Evolutionary conservation across 2,329 filamentous ascomycete genomes (phyloP), one percentile per base, ranked within the genome.

Genomic region (Boeremia exigua): DNA sequence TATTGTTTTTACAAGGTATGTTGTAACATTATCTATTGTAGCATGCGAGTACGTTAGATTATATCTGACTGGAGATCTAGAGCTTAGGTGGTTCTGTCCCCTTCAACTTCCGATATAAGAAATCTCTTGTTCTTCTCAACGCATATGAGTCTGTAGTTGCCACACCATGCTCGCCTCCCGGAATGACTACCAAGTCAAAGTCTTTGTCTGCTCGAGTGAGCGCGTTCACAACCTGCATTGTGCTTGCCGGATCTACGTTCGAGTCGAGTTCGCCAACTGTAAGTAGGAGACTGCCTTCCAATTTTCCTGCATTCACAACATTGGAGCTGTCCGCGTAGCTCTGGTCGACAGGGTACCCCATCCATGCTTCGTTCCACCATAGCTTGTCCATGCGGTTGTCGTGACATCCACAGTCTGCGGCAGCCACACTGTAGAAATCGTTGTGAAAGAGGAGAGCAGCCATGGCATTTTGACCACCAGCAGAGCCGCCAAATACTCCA

Each of bases 231-330:
- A 66, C 66, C 47, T 69, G 66, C 65, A 68, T 67, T 44, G 66
- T 69, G 37, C 51, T 59, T 43, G 66, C 62, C 15, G 67, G 67
- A 59, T 70, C 67, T 6, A 70, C 67, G 45, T 68, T 79, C 33
- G 54, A 62, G 43, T 66, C 71, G 58, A 68, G 62, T 54, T 78
- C 77, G 62, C 71, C 75, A 28, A 69, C 66, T 25, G 52, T 65
- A 15, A 63, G 63, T 48, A 63, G 50, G 34, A 67, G 33, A 6
- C 52, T 59, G n/a, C 59, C 52, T 49, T 60, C 10, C 32, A 70
- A 48, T 32, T 59, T 62, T 33, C 49, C 40, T 28, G 66, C 66
- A 53, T 68, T 60, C 4, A 60, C 66, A 47, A 67, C 63, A 49
- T 68, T 70, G 4, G 66, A 69, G 29, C 52, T 62, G 11, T 65